These are phyloP conservation scores for Pinus albicaulis DNA, from an alignment of 75 land plant genomes.

Conservation along the genomic window DNA sequence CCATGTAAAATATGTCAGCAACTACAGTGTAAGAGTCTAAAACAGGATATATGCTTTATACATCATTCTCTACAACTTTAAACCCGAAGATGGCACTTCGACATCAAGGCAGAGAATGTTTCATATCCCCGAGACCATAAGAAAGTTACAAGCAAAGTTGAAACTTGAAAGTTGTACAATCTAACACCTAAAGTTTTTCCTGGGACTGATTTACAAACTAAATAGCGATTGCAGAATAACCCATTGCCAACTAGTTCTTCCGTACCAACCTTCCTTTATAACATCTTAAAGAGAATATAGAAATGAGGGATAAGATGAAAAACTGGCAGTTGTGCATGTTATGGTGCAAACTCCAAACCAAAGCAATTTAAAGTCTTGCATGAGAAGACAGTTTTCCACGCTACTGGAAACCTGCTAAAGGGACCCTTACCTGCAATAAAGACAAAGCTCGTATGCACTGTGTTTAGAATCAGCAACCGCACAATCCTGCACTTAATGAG, in stretches of 20 bases:
- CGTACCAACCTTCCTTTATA: background rate
- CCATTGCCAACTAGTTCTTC: slow-evolving; percentile 6
- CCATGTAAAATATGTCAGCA: slow-evolving; percentile 4
- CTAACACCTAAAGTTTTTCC: background rate
- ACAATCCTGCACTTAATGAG: slow-evolving; percentile 5
- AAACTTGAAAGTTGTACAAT: slow-evolving; percentile 5
- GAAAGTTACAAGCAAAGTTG: slow-evolving; percentile 3
- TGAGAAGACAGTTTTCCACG: background rate
- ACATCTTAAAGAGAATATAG: slow-evolving; percentile 1
- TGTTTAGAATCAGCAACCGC: background rate
- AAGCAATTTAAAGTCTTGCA: background rate
- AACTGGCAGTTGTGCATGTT: background rate
- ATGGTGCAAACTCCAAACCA: slow-evolving; percentile 5
- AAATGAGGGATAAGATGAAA: background rate
- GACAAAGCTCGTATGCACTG: slow-evolving; percentile 9
- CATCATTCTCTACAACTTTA: slow-evolving; percentile 7
- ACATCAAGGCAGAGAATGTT: slow-evolving; percentile 8
- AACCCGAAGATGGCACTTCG: background rate
- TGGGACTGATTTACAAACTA: slow-evolving; percentile 8
- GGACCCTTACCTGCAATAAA: slow-evolving; percentile 1
- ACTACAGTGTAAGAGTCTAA: background rate
- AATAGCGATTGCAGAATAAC: slow-evolving; percentile 3
- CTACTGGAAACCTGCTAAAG: slow-evolving; percentile 1
- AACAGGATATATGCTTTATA: slow-evolving; percentile 11
- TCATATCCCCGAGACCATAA: background rate